Evolutionary conservation across 2,329 filamentous ascomycete genomes (phyloP).

Genomic region (Penicillium janthinellum): DNA sequence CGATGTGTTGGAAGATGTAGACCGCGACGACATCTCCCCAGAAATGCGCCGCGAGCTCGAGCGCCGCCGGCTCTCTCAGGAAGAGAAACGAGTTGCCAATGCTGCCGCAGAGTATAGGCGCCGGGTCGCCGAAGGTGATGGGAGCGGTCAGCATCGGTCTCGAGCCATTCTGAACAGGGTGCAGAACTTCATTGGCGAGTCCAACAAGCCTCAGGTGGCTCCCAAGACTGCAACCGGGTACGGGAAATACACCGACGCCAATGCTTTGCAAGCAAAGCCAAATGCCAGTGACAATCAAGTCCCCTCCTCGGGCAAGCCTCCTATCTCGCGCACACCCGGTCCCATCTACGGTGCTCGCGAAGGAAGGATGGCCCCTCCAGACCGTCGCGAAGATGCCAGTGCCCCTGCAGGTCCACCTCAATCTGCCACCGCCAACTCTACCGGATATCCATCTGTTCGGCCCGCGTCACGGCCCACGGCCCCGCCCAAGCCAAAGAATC

Average conservation of each 20-base stretch:
- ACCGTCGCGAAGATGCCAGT: constrained; percentile 20
- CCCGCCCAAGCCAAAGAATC: constrained; percentile 63
- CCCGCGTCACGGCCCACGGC: constrained; percentile 52
- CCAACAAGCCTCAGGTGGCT: constrained; percentile 60
- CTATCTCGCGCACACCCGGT: constrained; percentile 27
- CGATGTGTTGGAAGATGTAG: constrained; percentile 62
- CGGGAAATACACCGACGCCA: constrained; percentile 73
- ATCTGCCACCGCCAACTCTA: constrained; percentile 17
- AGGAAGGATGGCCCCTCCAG: constrained; percentile 15
- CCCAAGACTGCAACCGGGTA: constrained; percentile 83
- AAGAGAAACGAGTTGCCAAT: constrained; percentile 85
- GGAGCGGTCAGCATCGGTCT: constrained; percentile 62
- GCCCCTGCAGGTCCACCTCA: constrained; percentile 24
- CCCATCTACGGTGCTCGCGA: constrained; percentile 22
- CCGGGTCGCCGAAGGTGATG: constrained; percentile 65
- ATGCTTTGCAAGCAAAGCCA: constrained; percentile 45
- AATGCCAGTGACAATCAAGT: constrained; percentile 25
- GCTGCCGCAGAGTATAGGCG: constrained; percentile 87
- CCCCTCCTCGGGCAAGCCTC: constrained; percentile 17
- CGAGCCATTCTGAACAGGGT: constrained; percentile 91
- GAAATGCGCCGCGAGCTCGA: constrained; percentile 91
- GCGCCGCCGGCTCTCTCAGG: constrained; percentile 75
- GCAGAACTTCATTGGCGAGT: constrained; percentile 78
- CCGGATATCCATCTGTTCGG: constrained; percentile 29
- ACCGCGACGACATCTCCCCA: constrained; percentile 73